Percentiles rank a stretch among this genome's conserved stretches.
Conservation (phyloP, 768 basidiomycete species). For the Inosperma sp. region DNA sequence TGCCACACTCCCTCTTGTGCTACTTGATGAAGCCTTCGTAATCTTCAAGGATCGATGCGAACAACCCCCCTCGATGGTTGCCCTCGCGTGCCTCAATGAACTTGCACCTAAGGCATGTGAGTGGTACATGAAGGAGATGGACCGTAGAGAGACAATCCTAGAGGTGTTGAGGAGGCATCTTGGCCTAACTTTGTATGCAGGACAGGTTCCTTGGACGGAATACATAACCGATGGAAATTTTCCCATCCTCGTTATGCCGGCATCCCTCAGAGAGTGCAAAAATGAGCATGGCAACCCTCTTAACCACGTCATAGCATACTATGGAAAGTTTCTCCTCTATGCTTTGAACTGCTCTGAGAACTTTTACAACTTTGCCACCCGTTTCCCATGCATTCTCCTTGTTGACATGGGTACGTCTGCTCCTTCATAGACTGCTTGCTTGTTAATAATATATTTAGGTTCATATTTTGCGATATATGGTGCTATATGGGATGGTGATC, state of each 20-base stretch:
- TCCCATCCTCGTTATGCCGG: not conserved
- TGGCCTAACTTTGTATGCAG: not conserved
- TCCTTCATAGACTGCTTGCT: not conserved
- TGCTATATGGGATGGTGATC: slow-evolving; percentile 2
- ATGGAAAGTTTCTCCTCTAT: not conserved
- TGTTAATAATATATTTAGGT: not conserved
- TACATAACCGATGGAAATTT: not conserved
- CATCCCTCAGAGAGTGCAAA: not conserved
- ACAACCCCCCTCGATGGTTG: not conserved
- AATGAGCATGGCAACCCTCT: not conserved
- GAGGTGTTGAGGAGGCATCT: not conserved
- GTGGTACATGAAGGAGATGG: not conserved
- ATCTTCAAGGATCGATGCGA: not conserved
- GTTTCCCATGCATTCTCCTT: not conserved
- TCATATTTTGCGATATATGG: not conserved
- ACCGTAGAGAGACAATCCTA: not conserved
- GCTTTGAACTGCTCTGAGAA: not conserved
- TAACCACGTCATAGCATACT: not conserved
- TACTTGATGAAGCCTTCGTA: not conserved
- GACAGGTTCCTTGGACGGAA: not conserved
- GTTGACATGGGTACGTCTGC: slow-evolving; percentile 4
- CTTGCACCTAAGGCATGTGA: not conserved
- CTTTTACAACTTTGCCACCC: not conserved
- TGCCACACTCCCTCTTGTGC: not conserved
- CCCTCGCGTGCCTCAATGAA: not conserved